Base-by-base conservation (phyloP, 2,329 filamentous ascomycete genomes). In the Aspergillus aculeatinus region DNA sequence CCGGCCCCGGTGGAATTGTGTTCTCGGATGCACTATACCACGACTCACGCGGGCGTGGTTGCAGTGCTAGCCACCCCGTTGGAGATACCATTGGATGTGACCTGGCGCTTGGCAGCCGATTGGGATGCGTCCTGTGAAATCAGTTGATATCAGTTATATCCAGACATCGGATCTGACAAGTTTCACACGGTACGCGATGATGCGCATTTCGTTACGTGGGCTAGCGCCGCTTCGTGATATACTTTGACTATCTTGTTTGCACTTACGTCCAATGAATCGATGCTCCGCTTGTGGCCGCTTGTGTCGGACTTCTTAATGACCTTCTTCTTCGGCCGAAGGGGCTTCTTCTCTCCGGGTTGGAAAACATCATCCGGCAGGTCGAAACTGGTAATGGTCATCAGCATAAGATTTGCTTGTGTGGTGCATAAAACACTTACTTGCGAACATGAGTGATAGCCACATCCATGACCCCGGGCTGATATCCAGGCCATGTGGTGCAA, bases 281-380 rank as follows among this genome's bases (percentile, higher is more conserved):
- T 75, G 63, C 65, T 66, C 63, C 77, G 70, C 62, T 79, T 79
- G 63, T 77, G 75, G 27, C 70, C 69, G 56, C 69, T 67, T 16
- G 71, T 48, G 51, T 76, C 70, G 63, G 69, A 49, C 59, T 72
- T 76, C 66, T 75, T 77, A 57, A 76, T 55, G 48, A 79, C 73
- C 72, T 83, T 81, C 74, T 85, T 88, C 76, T 82, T 79, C 16
- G 83, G 81, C 60, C 81, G 84, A 14, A 76, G 72, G 5, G 90
- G 90, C 69, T 86, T 89, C 53, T 81, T 80, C 76, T 99, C 95
- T 69, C 91, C 91, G 25, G 87, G 80, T 51, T 88, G 70, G 73
- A 99, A 99, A 2, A 98, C 87, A 74, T 99, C 94, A 61, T 91
- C 88, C 29, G 95, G 95, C 27, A 99, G 83, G 71, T 92, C 88